Base-by-base conservation (phyloP, 2,329 filamentous ascomycete genomes). In the Fusarium tanahbumbuense region DNA sequence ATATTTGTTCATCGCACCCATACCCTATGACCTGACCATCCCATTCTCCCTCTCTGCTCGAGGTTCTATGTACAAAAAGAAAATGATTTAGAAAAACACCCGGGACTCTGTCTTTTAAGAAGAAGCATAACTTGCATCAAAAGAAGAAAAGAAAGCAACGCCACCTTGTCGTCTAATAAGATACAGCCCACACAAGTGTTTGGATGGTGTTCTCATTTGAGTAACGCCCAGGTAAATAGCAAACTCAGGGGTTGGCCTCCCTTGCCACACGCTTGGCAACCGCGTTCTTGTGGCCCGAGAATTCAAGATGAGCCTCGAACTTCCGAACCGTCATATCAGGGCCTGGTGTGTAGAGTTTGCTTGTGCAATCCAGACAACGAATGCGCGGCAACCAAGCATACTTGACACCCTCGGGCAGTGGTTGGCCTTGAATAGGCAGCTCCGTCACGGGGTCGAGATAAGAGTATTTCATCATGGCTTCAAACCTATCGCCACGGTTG, bases 261-360 rank as follows among this genome's bases (percentile, higher is more conserved):
- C 74, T 67, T 13, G 72, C 74, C 41, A 78, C 68, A 27, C 82
- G 76, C 55, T 69, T 64, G 40, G 76, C 77, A 12, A 94, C 92
- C 73, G 87, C 88, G 72, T 93, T 89, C 74, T 91, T 88, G 79
- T 99, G 96, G 55, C 87, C 84, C 45, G 92, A 88, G 80, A 97
- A 98, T 80, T 91, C 93, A 50, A 98, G 84, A 82, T 99, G 96
- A 2, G 97, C 89, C 81, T 97, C 93, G 69, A 99, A 99, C 77
- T 97, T 97, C 47, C 91, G 91, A 8, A 95, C 92, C 4, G 93
- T 94, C 78, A 88, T 92, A 25, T 91, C 93, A 0, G 94, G 93
- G 0, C 94, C 93, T 0, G 94, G 93, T 0, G 94, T 97, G 80
- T 99, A 99, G 13, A 97, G 84, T 80, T 98, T 98, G 30, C 93